Evolutionary conservation across 345 rosid species (phyloP).

Genomic region (Reutealis trisperma): DNA sequence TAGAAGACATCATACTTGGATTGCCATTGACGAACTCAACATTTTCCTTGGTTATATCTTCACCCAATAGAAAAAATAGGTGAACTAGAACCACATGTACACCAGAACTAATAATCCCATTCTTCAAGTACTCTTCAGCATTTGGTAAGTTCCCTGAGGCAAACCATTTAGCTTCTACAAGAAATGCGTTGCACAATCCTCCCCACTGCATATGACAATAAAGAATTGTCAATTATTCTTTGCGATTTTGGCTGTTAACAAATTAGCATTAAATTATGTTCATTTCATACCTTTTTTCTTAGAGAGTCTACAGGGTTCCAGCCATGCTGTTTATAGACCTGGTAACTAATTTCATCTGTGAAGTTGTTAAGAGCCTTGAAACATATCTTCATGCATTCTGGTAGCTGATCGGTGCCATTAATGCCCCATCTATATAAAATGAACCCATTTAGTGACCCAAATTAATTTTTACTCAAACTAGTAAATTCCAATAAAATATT

Average conservation of each 20-base stretch:
- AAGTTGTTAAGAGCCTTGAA: constrained; percentile 46
- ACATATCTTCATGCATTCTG: constrained; percentile 44
- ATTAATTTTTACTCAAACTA: too few relatives aligned
- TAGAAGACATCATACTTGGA: constrained; percentile 41
- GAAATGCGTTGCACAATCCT: constrained; percentile 51
- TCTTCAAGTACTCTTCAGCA: constrained; percentile 52
- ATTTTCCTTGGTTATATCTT: constrained; percentile 32
- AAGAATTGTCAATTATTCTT: too few relatives aligned
- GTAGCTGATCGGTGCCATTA: constrained; percentile 26
- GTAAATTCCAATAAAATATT: too few relatives aligned
- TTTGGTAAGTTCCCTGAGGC: constrained; percentile 34
- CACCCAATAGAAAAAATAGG: constrained; percentile 50
- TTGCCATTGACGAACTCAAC: constrained; percentile 28
- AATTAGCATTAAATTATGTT: too few relatives aligned
- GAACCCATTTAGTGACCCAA: background rate
- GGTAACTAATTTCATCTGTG: constrained; percentile 42
- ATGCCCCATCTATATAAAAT: constrained; percentile 45
- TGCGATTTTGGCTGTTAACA: too few relatives aligned
- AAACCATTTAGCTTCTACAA: constrained; percentile 67
- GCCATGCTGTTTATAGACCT: constrained; percentile 32
- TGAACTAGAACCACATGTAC: constrained; percentile 47
- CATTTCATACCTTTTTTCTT: constrained; percentile 45
- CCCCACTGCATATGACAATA: constrained; percentile 43
- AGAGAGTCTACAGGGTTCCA: constrained; percentile 43
- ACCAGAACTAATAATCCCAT: constrained; percentile 59